Conservation (phyloP, 805 yeast species). For the Candida arabinofermentans region DNA sequence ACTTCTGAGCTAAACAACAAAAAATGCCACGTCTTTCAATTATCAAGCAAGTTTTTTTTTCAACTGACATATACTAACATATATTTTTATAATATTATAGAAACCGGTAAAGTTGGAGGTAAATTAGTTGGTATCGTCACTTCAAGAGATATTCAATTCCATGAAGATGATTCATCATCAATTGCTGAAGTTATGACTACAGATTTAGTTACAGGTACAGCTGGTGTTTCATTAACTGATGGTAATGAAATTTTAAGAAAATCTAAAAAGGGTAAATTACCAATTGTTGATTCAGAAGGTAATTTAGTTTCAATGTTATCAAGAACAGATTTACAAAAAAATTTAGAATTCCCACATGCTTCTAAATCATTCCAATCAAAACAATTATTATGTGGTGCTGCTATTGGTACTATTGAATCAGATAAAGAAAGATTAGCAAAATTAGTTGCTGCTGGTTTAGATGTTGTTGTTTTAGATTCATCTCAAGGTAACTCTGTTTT, state of each 20-base stretch:
- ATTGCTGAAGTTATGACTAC: slow-evolving; percentile 86
- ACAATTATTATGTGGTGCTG: slow-evolving; percentile 98
- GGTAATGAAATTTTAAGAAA: slow-evolving; percentile 89
- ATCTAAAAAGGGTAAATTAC: slow-evolving; percentile 96
- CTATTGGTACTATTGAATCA: slow-evolving; percentile 89
- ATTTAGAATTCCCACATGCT: slow-evolving; percentile 88
- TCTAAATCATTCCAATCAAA: slow-evolving; percentile 90
- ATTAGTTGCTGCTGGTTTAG: slow-evolving; percentile 94
- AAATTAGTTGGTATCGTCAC: slow-evolving; percentile 94
- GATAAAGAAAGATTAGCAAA: slow-evolving; percentile 81
- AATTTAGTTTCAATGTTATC: slow-evolving; percentile 84
- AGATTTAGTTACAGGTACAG: slow-evolving; percentile 76
- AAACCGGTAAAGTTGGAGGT: slow-evolving; percentile 79
- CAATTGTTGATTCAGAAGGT: slow-evolving; percentile 77
- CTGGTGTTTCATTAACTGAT: slow-evolving; percentile 76
- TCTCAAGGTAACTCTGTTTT: slow-evolving; percentile 96
- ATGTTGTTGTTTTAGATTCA: slow-evolving; percentile 92
- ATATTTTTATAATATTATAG: slow-evolving; percentile 38
- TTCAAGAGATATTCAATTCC: slow-evolving; percentile 95
- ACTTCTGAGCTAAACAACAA: slow-evolving; percentile 32
- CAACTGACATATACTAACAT: slow-evolving; percentile 11
- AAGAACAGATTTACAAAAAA: slow-evolving; percentile 95
- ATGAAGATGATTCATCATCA: slow-evolving; percentile 59
- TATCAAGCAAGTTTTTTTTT: slow-evolving; percentile 1
- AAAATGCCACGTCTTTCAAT: not conserved